phyloP scores from a whole-genome alignment of 352 stramenopile genomes.

The Pythium dissotocum region DNA sequence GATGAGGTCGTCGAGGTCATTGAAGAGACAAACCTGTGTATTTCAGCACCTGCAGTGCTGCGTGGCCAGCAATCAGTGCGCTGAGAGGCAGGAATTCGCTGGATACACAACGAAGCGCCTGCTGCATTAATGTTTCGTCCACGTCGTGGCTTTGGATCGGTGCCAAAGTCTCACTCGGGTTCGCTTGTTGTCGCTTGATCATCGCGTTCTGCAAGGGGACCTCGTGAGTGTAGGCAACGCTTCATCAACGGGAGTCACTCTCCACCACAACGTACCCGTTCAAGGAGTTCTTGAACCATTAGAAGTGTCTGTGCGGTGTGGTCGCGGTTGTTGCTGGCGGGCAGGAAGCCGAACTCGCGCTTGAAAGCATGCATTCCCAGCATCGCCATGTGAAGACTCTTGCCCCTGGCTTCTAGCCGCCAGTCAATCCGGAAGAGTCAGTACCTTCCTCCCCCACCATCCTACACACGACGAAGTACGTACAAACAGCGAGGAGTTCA shows the following conservation, averaged over 20 bases:
- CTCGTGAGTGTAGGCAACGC: background rate
- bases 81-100: slow-evolving; percentile 42
- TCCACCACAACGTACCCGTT: slow-evolving; percentile 11
- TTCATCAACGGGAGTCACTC: too few species aligned
- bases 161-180: background rate
- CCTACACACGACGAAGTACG: background rate
- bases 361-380: slow-evolving; percentile 22
- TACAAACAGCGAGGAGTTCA: background rate
- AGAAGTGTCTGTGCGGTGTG: slow-evolving; percentile 16
- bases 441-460: too few species aligned
- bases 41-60: slow-evolving; percentile 33
- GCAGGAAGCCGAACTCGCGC: slow-evolving; percentile 25
- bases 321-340: slow-evolving; percentile 20
- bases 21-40: slow-evolving; percentile 14
- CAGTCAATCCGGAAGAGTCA: too few species aligned
- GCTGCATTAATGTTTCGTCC: slow-evolving; percentile 15
- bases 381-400: slow-evolving; percentile 26
- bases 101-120: slow-evolving; percentile 30
- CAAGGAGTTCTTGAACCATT: slow-evolving; percentile 12
- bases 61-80: slow-evolving; percentile 34
- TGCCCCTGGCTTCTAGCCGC: slow-evolving; percentile 5
- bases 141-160: slow-evolving; percentile 5
- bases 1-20: background rate
- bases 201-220: background rate
- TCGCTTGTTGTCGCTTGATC: background rate